Percentiles rank a stretch among this genome's conserved stretches.
Conservation (phyloP, 345 rosid species). For the Melaleuca alternifolia region DNA sequence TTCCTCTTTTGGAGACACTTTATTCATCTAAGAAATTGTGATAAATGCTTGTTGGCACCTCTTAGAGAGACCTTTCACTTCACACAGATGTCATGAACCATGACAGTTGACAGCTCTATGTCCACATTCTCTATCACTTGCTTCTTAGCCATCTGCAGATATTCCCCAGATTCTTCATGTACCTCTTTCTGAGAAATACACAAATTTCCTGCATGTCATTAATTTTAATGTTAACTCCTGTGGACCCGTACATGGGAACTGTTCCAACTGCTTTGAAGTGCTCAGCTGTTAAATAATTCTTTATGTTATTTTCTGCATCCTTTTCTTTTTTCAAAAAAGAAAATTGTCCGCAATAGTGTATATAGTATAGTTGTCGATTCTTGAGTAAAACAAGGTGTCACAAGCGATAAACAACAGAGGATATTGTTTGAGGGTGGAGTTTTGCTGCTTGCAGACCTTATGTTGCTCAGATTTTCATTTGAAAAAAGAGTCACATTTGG, state of each 20-base stretch:
- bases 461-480: not conserved
- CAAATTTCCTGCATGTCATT: not conserved
- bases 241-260: not conserved
- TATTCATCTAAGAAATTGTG: not conserved
- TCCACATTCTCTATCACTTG: not conserved
- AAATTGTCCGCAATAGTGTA: not conserved
- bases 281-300: not conserved
- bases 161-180: not conserved
- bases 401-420: not conserved
- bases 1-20: not conserved
- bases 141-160: not conserved
- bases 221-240: not conserved
- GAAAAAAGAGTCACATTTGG: not conserved
- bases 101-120: not conserved
- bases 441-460: not conserved
- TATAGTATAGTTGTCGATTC: not conserved
- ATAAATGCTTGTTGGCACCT: not conserved
- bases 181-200: not conserved
- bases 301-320: not conserved
- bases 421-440: not conserved
- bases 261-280: not conserved
- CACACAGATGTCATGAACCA: not conserved
- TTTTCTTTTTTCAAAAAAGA: not conserved
- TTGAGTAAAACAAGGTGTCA: not conserved
- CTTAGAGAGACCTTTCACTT: not conserved